These are phyloP conservation scores for Wallacemonas sp. DNA, from an alignment of 208 protist genomes.

Conservation along the genomic window DNA sequence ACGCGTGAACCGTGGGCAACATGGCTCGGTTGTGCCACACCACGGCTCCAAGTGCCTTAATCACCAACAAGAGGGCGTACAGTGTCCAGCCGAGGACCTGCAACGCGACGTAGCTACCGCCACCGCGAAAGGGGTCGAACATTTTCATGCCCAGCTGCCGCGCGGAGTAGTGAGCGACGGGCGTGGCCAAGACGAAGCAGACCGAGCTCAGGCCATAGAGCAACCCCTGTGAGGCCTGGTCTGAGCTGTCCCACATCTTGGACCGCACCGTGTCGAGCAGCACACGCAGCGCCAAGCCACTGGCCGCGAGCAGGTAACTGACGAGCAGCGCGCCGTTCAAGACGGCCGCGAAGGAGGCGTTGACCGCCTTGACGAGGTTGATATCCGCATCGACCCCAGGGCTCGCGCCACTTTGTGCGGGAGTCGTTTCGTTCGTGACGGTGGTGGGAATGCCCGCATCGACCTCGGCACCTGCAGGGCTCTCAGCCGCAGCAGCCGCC, in stretches of 20 bases:
- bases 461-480: too few relatives aligned
- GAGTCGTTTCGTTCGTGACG: too few relatives aligned
- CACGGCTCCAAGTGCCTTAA: slow-evolving; percentile 21
- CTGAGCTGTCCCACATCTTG: slow-evolving; percentile 29
- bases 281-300: slow-evolving; percentile 53
- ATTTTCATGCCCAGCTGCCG: slow-evolving; percentile 60
- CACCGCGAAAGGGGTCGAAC: slow-evolving; percentile 63
- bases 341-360: slow-evolving; percentile 22
- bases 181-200: slow-evolving; percentile 50
- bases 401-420: too few relatives aligned
- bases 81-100: slow-evolving; percentile 75
- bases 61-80: slow-evolving; percentile 47
- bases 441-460: too few relatives aligned
- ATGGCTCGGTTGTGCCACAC: slow-evolving; percentile 11
- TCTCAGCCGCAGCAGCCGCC: background rate
- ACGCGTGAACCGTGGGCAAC: slow-evolving; percentile 2
- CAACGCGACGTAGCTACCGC: slow-evolving; percentile 62
- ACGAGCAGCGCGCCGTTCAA: slow-evolving; percentile 68
- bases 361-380: too few relatives aligned
- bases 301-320: slow-evolving; percentile 47
- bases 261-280: slow-evolving; percentile 49
- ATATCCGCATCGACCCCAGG: too few relatives aligned
- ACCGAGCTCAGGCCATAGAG: slow-evolving; percentile 29
- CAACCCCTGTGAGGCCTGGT: slow-evolving; percentile 26
- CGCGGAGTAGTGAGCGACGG: slow-evolving; percentile 65